Evolutionary conservation across 2,329 filamentous ascomycete genomes (phyloP).

Genomic region (Fusarium mangiferae): DNA sequence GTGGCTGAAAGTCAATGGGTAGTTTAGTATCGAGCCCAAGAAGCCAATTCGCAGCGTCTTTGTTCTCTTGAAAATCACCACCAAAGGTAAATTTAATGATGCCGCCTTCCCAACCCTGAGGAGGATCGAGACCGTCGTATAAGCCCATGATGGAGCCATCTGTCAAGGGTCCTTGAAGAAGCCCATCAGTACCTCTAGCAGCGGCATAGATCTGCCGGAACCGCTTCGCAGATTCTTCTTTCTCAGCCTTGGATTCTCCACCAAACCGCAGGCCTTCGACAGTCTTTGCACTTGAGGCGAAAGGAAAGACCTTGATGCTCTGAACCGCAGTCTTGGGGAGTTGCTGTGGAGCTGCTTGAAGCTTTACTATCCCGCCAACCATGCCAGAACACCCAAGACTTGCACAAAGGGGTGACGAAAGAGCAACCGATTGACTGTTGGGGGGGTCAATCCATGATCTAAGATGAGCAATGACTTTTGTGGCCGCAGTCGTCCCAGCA

Average conservation of each 20-base stretch:
- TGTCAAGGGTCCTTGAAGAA: constrained; percentile 86
- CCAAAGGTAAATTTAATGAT: constrained; percentile 77
- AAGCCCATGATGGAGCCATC: constrained; percentile 82
- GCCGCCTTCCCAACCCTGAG: constrained; percentile 81
- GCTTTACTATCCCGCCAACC: constrained; percentile 86
- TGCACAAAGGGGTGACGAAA: constrained; percentile 81
- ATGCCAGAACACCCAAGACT: constrained; percentile 77
- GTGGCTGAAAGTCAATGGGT: constrained; percentile 78
- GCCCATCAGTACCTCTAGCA: constrained; percentile 62
- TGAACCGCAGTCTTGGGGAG: constrained; percentile 73
- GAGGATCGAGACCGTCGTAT: constrained; percentile 63
- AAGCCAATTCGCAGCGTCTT: constrained; percentile 73
- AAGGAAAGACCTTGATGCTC: constrained; percentile 83
- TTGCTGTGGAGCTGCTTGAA: constrained; percentile 82
- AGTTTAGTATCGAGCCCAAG: constrained; percentile 80
- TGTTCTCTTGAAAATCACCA: constrained; percentile 54
- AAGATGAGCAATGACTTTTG: constrained; percentile 80
- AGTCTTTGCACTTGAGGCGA: constrained; percentile 67
- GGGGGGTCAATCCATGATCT: constrained; percentile 87
- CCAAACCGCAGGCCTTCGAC: constrained; percentile 83
- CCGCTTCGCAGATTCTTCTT: constrained; percentile 78
- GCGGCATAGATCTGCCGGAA: constrained; percentile 78
- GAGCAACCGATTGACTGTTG: constrained; percentile 79
- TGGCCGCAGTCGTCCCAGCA: constrained; percentile 54
- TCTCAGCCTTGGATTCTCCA: constrained; percentile 84